phyloP scores from a whole-genome alignment of 139 green algal species.

The Chlorella vulgaris region DNA sequence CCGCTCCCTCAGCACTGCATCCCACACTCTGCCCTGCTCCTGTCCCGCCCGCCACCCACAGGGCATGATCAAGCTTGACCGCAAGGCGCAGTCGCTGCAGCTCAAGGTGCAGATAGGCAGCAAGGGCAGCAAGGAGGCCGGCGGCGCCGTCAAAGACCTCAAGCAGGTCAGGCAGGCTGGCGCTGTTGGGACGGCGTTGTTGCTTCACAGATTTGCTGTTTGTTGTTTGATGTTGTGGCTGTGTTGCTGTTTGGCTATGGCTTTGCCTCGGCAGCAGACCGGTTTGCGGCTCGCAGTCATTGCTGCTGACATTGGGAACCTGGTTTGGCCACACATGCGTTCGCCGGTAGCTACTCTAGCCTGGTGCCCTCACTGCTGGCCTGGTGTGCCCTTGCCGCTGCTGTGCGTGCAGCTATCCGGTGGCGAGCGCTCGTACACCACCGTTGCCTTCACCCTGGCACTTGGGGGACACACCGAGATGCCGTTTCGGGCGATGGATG shows the following conservation, averaged over 20 bases:
- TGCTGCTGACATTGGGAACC: too few relatives aligned
- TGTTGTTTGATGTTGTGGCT: too few relatives aligned
- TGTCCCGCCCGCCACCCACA: too few relatives aligned
- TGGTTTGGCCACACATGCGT: not conserved
- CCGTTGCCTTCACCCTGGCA: constrained; percentile 86
- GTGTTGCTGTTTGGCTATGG: too few relatives aligned
- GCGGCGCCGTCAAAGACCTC: constrained; percentile 52
- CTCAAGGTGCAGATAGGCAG: constrained; percentile 38
- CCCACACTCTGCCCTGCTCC: too few relatives aligned
- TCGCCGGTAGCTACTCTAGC: not conserved
- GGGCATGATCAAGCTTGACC: constrained; percentile 56
- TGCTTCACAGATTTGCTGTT: too few relatives aligned
- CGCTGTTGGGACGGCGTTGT: too few relatives aligned
- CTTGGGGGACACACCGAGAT: constrained; percentile 77
- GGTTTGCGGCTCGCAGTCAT: too few relatives aligned
- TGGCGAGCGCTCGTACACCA: constrained; percentile 91
- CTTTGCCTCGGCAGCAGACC: too few relatives aligned
- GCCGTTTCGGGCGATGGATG: constrained; percentile 64
- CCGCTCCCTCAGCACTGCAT: too few relatives aligned
- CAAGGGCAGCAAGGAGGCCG: not conserved
- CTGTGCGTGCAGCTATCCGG: constrained; percentile 58
- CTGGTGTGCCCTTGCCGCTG: not conserved
- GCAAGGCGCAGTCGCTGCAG: constrained; percentile 33
- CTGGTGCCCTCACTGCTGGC: too few relatives aligned
- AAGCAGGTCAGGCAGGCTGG: constrained; percentile 41